Evolutionary conservation across 495 filamentous ascomycete genomes (phyloP), one percentile per base, ranked within the genome.

Genomic region (Talaromyces proteolyticus): DNA sequence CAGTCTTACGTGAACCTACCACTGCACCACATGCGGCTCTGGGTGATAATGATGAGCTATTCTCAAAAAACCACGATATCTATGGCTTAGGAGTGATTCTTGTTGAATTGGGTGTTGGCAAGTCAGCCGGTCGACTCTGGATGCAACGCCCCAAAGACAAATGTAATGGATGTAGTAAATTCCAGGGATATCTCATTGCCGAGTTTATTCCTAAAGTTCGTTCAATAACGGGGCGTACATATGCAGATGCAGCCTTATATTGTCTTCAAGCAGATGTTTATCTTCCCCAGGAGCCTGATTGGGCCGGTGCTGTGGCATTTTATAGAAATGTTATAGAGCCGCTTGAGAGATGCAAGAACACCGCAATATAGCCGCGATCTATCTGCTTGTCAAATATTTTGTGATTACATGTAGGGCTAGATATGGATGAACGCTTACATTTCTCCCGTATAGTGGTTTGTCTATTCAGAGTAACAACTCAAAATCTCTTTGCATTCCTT

Each of bases 51-150:
- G 43, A n/a, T 4, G 3, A 6, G 7, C 12, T 29, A 6, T 57
- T 49, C 43, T 47, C 45, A 22, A 54, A 53, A 38, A 47, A 44
- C 6, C 60, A 60, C 37, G 62, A 65, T 37, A 46, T 57, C 8
- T 65, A 60, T 44, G 47, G 57, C 3, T 46, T 65, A 14, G 59
- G 52, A 0, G 51, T 51, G 39, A 44, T 62, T 19, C 26, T 58
- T 19, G 24, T 61, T 18, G 60, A 63, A 47, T 40, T 63, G 25
- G 60, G 44, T 11, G 23, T 50, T 23, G 57, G 55, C 52, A 17
- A 40, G 40, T 41, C 38, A 44, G 49, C 49, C 23, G 25, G 10
- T 14, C 43, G 23, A 45, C 6, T 45, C 19, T 12, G 29, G 24
- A 45, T 11, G 29, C 3, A 45, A 23, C 43, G 19, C 43, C 7